These are phyloP conservation scores for Zychaea mexicana DNA, from an alignment of 371 early-diverging fungal species.

Conservation along the genomic window DNA sequence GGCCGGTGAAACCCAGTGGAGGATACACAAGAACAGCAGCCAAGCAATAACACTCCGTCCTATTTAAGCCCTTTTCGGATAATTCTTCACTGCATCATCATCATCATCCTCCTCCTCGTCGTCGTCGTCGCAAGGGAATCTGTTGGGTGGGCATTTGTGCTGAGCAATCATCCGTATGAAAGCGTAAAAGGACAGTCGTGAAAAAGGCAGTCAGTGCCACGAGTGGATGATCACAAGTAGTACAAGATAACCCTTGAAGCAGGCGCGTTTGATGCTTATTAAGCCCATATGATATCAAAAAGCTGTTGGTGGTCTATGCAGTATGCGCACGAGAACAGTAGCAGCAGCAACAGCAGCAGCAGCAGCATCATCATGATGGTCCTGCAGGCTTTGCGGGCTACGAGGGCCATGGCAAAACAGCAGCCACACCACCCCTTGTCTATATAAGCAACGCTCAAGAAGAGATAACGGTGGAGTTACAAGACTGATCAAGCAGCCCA, in stretches of 20 bases:
- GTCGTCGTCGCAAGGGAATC: no score
- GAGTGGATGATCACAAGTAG: neutral
- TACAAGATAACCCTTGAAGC: constrained; percentile 2
- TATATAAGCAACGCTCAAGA: no score
- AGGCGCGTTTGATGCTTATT: neutral
- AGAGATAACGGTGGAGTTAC: no score
- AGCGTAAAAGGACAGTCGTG: neutral
- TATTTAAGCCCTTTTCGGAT: neutral
- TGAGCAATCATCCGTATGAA: constrained; percentile 3
- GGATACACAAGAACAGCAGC: neutral
- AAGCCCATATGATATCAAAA: neutral
- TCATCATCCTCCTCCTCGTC: no score
- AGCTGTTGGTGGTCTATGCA: no score
- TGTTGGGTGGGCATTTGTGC: neutral
- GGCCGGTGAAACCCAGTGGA: neutral
- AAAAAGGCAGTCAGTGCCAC: constrained; percentile 2
- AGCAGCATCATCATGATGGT: no score
- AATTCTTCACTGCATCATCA: neutral
- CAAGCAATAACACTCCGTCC: neutral
- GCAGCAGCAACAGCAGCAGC: no score
- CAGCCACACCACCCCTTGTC: no score
- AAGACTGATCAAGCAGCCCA: neutral
- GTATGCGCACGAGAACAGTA: no score
- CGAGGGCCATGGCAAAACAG: no score
- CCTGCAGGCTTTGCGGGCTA: no score